These are phyloP conservation scores for Brassica napus DNA, from an alignment of 345 rosid genomes.

Conservation along the genomic window Da-Ae NC_063448.1:12292501-12293000, in stretches of 20 bases:
- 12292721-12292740: background rate
- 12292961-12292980: background rate
- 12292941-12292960: background rate
- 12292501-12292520: too few species aligned
- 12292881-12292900: slow-evolving; percentile 12
- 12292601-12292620: background rate
- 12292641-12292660: background rate
- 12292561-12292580: background rate
- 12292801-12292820: background rate
- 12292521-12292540: background rate
- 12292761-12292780: background rate
- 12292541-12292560: background rate
- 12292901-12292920: slow-evolving; percentile 9
- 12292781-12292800: background rate
- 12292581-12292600: too few species aligned
- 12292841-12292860: slow-evolving; percentile 19
- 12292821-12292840: background rate
- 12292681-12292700: background rate
- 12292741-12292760: background rate
- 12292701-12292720: background rate
- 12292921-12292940: background rate
- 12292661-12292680: background rate
- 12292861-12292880: slow-evolving; percentile 4
- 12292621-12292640: background rate
- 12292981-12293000: slow-evolving; percentile 43